Evolutionary conservation across 2,329 filamentous ascomycete species (phyloP).

Genomic region (Geosmithia morbida): DNA sequence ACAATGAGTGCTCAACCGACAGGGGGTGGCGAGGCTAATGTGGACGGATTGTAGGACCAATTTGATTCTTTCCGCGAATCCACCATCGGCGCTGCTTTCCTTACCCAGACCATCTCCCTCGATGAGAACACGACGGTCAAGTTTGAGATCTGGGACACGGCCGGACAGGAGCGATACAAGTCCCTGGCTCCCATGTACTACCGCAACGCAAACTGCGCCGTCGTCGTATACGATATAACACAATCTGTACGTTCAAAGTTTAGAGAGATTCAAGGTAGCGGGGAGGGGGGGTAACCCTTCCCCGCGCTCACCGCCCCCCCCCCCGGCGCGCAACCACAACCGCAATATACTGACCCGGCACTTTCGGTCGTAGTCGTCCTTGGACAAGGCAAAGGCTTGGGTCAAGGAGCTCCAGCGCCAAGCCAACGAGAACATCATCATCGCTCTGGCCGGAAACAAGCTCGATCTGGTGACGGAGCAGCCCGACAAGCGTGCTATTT

Average conservation of each 20-base stretch:
- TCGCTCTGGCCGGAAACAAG: constrained; percentile 95
- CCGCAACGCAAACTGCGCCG: constrained; percentile 96
- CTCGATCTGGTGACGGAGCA: constrained; percentile 88
- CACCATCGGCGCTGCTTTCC: constrained; percentile 94
- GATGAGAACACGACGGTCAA: constrained; percentile 98
- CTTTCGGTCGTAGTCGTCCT: constrained; percentile 51
- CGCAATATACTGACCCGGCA: neutral
- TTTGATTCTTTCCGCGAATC: constrained; percentile 96
- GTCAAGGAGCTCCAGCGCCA: constrained; percentile 97
- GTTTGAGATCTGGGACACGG: constrained; percentile 99
- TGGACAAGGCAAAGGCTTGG: constrained; percentile 99
- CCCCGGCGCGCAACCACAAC: too few species aligned
- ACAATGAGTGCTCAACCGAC: neutral
- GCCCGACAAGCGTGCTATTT: constrained; percentile 88
- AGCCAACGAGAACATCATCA: constrained; percentile 99
- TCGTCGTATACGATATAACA: constrained; percentile 98
- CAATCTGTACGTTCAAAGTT: constrained; percentile 66
- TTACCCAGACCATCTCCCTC: constrained; percentile 96
- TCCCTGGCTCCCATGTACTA: constrained; percentile 99
- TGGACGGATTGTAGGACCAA: constrained; percentile 58
- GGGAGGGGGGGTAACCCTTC: neutral
- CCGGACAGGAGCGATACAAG: constrained; percentile 97
- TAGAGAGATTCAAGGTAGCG: neutral
- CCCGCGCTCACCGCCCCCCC: too few species aligned
- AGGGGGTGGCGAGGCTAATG: neutral